A percentile compares a stretch with the other conserved stretches of the same genome.
Evolutionary conservation across 345 rosid genomes (phyloP).

Genomic region (Bruguiera parviflora): DNA sequence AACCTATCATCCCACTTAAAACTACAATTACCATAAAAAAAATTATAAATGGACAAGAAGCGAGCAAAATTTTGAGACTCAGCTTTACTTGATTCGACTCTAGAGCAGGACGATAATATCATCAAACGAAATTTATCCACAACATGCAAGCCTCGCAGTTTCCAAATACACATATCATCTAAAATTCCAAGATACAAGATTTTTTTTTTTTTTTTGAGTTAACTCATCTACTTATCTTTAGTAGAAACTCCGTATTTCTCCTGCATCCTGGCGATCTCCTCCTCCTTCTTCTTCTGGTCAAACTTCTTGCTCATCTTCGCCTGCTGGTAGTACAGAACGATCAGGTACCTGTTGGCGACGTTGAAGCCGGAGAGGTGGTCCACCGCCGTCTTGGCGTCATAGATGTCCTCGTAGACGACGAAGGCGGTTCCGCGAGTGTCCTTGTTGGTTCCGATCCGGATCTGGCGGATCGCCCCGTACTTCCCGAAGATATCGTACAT

Average conservation of each 20-base stretch:
- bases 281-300: constrained; percentile 92
- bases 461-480: constrained; percentile 96
- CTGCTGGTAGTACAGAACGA: constrained; percentile 88
- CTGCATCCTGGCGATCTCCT: constrained; percentile 76
- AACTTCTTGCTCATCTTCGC: constrained; percentile 92
- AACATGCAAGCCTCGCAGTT: no score
- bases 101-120: no score
- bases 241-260: constrained; percentile 91
- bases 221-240: constrained; percentile 57
- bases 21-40: no score
- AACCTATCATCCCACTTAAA: no score
- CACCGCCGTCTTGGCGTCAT: constrained; percentile 95
- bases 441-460: constrained; percentile 82
- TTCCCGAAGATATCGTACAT: constrained; percentile 99
- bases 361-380: constrained; percentile 98
- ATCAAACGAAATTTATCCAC: no score
- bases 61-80: no score
- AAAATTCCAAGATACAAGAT: neutral
- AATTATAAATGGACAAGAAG: no score
- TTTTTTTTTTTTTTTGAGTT: neutral
- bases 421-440: constrained; percentile 93
- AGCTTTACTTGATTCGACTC: no score
- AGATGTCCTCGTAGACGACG: constrained; percentile 93
- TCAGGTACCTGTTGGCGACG: constrained; percentile 86
- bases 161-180: no score